Conservation (phyloP, 257 asterid genomes). For the Scutellaria galericulata region DNA sequence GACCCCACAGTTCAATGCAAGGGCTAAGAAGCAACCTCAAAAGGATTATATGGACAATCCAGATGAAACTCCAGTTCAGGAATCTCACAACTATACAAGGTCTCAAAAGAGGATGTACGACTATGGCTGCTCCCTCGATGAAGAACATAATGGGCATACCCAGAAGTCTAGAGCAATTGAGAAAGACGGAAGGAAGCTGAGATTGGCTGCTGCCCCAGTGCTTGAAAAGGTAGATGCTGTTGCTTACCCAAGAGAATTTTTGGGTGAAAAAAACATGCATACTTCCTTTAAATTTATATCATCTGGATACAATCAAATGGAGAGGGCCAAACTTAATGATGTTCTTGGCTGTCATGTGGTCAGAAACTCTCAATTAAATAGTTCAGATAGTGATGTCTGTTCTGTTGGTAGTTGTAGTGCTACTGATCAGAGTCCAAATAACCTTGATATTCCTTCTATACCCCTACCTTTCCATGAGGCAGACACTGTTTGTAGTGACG, state of each 20-base stretch:
- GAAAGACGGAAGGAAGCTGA: conserved; percentile 48
- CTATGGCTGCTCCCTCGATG: conserved; percentile 50
- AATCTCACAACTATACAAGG: conserved; percentile 39
- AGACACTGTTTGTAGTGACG: conserved; percentile 59
- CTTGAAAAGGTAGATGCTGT: conserved; percentile 73
- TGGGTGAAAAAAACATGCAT: conserved; percentile 61
- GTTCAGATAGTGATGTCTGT: conserved; percentile 63
- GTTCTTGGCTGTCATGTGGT: conserved; percentile 36
- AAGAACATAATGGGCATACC: conserved; percentile 48
- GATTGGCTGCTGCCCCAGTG: conserved; percentile 37
- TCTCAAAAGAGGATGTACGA: conserved; percentile 55
- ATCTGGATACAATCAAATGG: conserved; percentile 53
- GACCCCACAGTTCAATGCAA: conserved; percentile 39
- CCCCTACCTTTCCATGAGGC: conserved; percentile 46
- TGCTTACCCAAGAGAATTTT: conserved; percentile 57
- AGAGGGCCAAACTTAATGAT: conserved; percentile 42
- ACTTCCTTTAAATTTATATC: conserved; percentile 51
- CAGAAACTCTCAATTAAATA: conserved; percentile 45
- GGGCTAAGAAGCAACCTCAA: conserved; percentile 40
- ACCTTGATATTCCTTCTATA: conserved; percentile 39
- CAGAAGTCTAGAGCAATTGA: conserved; percentile 53
- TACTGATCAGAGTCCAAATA: conserved; percentile 48
- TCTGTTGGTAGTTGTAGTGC: conserved; percentile 91
- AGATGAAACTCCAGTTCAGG: conserved; percentile 27
- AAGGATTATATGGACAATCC: conserved; percentile 26